Evolutionary conservation across 2,329 filamentous ascomycete species (phyloP), one percentile per base, ranked within the genome.

Genomic region (Penicillium freii): DNA sequence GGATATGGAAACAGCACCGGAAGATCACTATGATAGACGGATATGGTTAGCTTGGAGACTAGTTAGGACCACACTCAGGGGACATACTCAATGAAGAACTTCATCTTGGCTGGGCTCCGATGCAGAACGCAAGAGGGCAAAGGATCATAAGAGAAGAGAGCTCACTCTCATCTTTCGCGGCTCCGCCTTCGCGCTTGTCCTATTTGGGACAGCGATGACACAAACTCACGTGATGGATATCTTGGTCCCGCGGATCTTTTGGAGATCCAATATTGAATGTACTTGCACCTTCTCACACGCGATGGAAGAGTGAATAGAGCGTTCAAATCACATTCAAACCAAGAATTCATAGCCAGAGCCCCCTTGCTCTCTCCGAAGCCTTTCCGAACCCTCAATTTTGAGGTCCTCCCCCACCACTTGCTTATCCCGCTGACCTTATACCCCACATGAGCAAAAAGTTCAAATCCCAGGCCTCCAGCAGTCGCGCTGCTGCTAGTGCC

Each of bases 1-100:
- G 87, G 87, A 73, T 90, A 90, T n/a, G 87, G 87, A 71, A 89
- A 90, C 56, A 90, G 83, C 62, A 90, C 82, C 38, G 85, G 85
- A 43, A 90, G 81, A 70, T 87, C 85, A 75, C 84, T 87, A 66
- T 27, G 25, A 34, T 27, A 55, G 29, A 23, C 43, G 17, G 4
- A 23, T 19, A 23, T 25, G 31, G 54, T 65, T 57, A 64, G 62
- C 29, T 56, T 38, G 27, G 31, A 46, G 31, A 17, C 46, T 50
- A 31, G 31, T 7, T 25, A 39, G n/a, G n/a, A 62, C 36, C 43
- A 53, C 17, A 4, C 1, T 42, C 25, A 23, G 39, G 57, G 55
- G 21, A 65, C 78, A 65, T 78, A 87, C 83, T 90, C 88, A 69
- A 91, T 91, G 71, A 87, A 85, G 80, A 91, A 91, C 81, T 86